A percentile compares a stretch with the other conserved stretches of the same genome.
Evolutionary conservation across 805 yeast genomes (phyloP).

Genomic region (Maudiozyma serrabonitensis): DNA sequence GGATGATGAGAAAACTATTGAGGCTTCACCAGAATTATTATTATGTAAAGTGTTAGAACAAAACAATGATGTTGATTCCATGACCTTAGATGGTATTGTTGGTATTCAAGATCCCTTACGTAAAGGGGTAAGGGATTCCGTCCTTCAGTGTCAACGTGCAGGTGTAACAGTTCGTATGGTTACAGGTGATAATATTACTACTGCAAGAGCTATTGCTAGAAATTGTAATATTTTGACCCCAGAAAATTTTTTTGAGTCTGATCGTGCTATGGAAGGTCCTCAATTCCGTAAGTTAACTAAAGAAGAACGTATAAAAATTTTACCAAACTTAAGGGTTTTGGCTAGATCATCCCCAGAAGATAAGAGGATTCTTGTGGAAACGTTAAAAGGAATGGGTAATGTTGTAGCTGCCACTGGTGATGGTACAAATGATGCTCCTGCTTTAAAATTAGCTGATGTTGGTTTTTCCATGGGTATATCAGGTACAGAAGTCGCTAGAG

Average conservation of each 20-base stretch:
- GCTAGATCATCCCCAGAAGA: slow-evolving; percentile 97
- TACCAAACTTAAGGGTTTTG: slow-evolving; percentile 71
- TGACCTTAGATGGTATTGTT: slow-evolving; percentile 62
- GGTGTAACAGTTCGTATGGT: slow-evolving; percentile 97
- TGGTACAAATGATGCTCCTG: slow-evolving; percentile 99
- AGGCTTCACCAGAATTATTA: slow-evolving; percentile 36
- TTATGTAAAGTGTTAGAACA: slow-evolving; percentile 11
- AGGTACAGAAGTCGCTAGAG: slow-evolving; percentile 98
- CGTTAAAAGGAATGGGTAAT: slow-evolving; percentile 70
- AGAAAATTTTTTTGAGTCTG: slow-evolving; percentile 43
- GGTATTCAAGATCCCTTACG: slow-evolving; percentile 96
- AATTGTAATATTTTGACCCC: slow-evolving; percentile 61
- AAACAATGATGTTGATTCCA: slow-evolving; percentile 28
- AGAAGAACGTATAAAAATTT: slow-evolving; percentile 45
- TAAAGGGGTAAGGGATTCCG: slow-evolving; percentile 83
- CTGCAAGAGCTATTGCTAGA: slow-evolving; percentile 85
- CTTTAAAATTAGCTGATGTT: slow-evolving; percentile 90
- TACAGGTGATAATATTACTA: slow-evolving; percentile 88
- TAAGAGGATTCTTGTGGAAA: slow-evolving; percentile 75
- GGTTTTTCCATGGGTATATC: slow-evolving; percentile 98
- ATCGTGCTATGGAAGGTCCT: slow-evolving; percentile 88
- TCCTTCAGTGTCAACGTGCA: slow-evolving; percentile 72
- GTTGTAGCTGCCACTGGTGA: slow-evolving; percentile 99
- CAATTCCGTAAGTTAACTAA: slow-evolving; percentile 58
- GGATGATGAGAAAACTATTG: slow-evolving; percentile 10